Evolutionary conservation across 2,329 filamentous ascomycete genomes (phyloP), one percentile per base, ranked within the genome.

Genomic region (Aspergillus arachidicola): DNA sequence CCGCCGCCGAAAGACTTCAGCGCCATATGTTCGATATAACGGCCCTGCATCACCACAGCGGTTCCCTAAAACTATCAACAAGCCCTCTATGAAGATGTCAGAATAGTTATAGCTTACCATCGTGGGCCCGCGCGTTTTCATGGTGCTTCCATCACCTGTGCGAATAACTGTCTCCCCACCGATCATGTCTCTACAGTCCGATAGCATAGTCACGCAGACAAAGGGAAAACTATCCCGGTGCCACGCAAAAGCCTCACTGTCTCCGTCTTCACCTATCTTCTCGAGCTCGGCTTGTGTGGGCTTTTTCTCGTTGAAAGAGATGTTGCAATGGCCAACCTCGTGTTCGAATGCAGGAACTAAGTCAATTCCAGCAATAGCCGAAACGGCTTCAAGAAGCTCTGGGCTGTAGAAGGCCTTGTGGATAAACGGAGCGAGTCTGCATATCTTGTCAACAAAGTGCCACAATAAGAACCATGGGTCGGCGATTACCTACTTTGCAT

Each of bases 201-300:
- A 86, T 34, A 89, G 79, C 86, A 89, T 89, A 12, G 83, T 80
- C 9, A 89, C 87, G 66, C 86, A 89, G 23, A 89, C 87, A 69
- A 89, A 89, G 0, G 87, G 87, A 70, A 87, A 89, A 69, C 84
- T 86, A 72, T 89, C 87, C 19, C 34, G 48, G 34, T 66, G 64
- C 64, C 83, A 85, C 57, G 78, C 76, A 61, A 80, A 77, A 38
- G 79, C 46, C 4, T 53, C 38, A 14, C 46, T 34, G 3, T 59
- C 46, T 12, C 19, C 19, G 28, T 14, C 6, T 30, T 32, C 50
- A 11, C 30, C 4, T 28, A n/a, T 43, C 7, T 32, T 51, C 14
- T 34, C 32, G 19, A 53, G 30, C 19, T 36, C 23, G 21, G 16
- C 16, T 19, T 41, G n/a, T 9, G 57, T 12, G 30, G 30, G 28